A percentile compares a stretch with the other conserved stretches of the same genome.
phyloP scores from a whole-genome alignment of 1,284 basidiomycete genomes.

The Peniophora sp. region DNA sequence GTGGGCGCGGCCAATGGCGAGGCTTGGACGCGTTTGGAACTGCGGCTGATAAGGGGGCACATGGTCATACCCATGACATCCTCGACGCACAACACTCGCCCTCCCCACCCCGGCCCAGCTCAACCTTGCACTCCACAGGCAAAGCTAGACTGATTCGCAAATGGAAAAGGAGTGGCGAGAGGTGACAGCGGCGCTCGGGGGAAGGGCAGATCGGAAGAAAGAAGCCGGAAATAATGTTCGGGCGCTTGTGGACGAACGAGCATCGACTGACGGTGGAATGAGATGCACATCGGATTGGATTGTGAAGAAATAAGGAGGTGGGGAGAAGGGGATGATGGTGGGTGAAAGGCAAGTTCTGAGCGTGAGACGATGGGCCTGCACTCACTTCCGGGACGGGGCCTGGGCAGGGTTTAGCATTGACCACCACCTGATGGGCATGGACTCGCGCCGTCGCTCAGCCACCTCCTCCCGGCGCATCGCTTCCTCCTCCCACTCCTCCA shows the following conservation, averaged over 20 bases:
- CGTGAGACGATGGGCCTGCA: background rate
- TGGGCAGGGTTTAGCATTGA: no score
- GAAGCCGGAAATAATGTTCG: background rate
- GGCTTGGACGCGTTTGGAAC: no score
- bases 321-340: background rate
- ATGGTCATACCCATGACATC: no score
- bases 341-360: background rate
- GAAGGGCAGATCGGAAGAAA: background rate
- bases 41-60: no score
- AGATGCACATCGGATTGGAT: no score
- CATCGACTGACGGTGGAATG: background rate
- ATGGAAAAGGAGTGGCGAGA: no score
- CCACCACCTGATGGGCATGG: slow-evolving; percentile 50
- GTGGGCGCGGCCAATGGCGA: no score
- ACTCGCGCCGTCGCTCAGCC: slow-evolving; percentile 67
- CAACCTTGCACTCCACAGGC: no score
- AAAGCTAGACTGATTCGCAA: no score
- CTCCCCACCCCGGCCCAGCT: no score
- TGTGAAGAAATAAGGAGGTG: background rate
- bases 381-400: no score
- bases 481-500: slow-evolving; percentile 54
- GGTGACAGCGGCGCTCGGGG: background rate
- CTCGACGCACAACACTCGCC: no score
- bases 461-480: slow-evolving; percentile 69
- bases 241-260: background rate